Conservation (phyloP, 2,329 filamentous ascomycete species). For the Paecilomyces dactylethromorphus region DNA sequence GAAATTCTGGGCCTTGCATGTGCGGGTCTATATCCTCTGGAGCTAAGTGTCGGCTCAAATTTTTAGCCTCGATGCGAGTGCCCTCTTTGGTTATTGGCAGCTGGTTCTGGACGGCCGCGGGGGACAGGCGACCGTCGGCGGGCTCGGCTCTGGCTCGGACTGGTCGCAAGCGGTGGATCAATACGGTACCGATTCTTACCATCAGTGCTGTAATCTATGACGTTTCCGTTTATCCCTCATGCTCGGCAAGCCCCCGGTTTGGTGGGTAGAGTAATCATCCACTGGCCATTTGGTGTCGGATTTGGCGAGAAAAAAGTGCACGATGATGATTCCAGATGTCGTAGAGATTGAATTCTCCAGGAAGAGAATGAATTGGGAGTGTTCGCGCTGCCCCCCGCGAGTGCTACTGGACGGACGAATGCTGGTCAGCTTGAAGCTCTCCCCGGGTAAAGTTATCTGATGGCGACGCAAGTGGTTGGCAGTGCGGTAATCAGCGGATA, state of each 20-base stretch:
- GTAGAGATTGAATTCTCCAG: not conserved
- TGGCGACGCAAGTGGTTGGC: not conserved
- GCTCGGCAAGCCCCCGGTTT: not conserved
- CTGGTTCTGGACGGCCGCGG: not conserved
- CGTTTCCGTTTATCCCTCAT: conserved; percentile 16
- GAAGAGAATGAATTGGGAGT: not conserved
- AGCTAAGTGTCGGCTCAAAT: conserved; percentile 12
- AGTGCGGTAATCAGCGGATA: conserved; percentile 11
- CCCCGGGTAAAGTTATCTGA: not conserved
- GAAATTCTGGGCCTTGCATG: conserved; percentile 12
- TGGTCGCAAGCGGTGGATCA: conserved; percentile 6
- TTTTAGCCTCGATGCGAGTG: conserved; percentile 11
- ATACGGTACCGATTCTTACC: conserved; percentile 16
- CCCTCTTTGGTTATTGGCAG: conserved; percentile 19
- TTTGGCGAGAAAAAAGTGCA: not conserved
- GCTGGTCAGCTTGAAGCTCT: not conserved
- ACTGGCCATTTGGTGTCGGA: not conserved
- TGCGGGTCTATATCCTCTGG: conserved; percentile 19
- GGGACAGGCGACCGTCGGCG: not conserved
- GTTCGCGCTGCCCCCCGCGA: not conserved
- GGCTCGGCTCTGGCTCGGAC: not conserved
- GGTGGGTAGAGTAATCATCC: not conserved
- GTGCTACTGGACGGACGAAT: not conserved
- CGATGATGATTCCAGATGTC: not conserved
- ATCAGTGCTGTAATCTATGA: conserved; percentile 20